Evolutionary conservation across 305 asterid species (phyloP), one percentile per base, ranked within the genome.

Genomic region (Fraxinus greggii): DNA sequence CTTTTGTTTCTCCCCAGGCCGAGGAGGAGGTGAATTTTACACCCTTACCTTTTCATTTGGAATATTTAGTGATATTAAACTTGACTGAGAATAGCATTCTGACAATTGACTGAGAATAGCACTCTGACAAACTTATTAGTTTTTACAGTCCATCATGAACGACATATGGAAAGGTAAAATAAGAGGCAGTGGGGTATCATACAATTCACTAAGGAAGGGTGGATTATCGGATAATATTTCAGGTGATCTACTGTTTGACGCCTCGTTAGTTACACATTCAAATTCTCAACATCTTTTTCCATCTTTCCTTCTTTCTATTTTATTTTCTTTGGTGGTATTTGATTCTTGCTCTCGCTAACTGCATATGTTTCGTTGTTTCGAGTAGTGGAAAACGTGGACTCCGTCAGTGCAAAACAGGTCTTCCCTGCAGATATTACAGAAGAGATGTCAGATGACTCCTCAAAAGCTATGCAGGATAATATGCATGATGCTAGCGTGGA

Each of bases 131-230:
- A 56, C 45, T 83, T 48, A 51, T 65, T 54, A 45, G 35, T 79
- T 86, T 29, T 83, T 82, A 23, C 89, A 95, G 98, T 91, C 83
- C 36, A 85, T 88, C 80, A 85, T 94, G 80, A 88, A 87, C 79
- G 98, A 92, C 76, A 90, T 94, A 77, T 91, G 95, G 90, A 93
- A 83, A 78, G 98, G 99, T 36, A 90, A 89, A 83, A 80, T 91
- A 82, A 93, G 88, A 10, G 89, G 92, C 81, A 95, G 97, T 88
- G 98, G 89, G 35, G 93, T 90, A 78, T 86, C 91, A 7, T 87
- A 90, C 86, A 80, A 86, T 85, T 85, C 97, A 31, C 84, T 82
- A 84, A 86, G 86, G 83, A 90, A 87, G 89, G 97, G 91, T 69
- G 86, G 86, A 84, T 88, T 92, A 59, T 54, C 89, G 23, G 97